Evolutionary conservation across 352 stramenopile genomes (phyloP), one percentile per base, ranked within the genome.

Genomic region (Globisporangium ultimum): DNA sequence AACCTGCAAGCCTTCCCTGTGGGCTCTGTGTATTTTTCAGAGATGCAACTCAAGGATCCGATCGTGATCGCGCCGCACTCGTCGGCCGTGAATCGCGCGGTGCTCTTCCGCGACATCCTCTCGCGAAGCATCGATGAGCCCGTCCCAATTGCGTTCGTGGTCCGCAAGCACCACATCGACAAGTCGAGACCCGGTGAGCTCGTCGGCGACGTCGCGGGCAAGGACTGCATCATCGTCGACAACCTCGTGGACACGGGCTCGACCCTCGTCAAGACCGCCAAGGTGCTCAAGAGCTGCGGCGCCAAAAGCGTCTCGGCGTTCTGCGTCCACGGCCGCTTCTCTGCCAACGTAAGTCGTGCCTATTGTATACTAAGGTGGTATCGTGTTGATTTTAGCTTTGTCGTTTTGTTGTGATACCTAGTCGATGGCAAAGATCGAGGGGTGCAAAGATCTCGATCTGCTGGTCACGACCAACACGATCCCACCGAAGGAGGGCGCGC

Each of bases 391-490:
- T 5, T 36, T 36, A 5, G 5, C 7, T 36, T 11, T 17, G 24
- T 20, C 67, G 61, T 20, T 12, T 17, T 45, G 12, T 53, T 11
- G 6, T 67, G 56, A 21, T 32, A 10, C 40, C 8, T 15, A 93
- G 84, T 72, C 79, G 15, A 71, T 84, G 46, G 41, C 75, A 57
- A 72, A 71, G 40, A 60, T 95, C 28, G 67, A 91, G 60, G 68
- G 70, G 21, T 95, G 83, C 63, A 64, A 87, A 45, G 86, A 95
- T 3, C 60, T 95, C 53, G 81, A 95, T 62, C 74, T 79, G 49
- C 61, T 95, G n/a, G 84, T 95, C 55, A 95, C 84, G 15, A 93
- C 84, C 48, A 92, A 95, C 68, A 95, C 86, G 41, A 95, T 95
- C 50, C 80, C 84, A 2, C 66, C 76, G 14, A 66, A 80, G 38